Evolutionary conservation across 768 basidiomycete species (phyloP).

Genomic region (Phallus indusiatus): DNA sequence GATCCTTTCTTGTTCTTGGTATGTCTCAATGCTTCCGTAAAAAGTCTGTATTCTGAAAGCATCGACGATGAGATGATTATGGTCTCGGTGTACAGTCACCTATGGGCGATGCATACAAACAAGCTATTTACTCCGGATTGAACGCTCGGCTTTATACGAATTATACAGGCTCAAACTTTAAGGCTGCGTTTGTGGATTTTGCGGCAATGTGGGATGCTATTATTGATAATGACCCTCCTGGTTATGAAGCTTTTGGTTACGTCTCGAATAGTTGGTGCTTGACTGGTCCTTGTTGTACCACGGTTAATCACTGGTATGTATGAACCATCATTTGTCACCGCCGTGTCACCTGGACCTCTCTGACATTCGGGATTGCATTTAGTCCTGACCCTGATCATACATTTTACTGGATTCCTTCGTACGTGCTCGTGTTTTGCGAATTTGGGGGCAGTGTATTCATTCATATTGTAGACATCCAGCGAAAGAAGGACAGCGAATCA

Average conservation of each 20-base stretch:
- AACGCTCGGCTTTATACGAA: conserved; percentile 19
- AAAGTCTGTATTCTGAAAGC: neutral
- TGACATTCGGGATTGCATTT: no score
- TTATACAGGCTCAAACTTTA: conserved; percentile 20
- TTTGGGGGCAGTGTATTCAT: neutral
- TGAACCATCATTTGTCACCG: neutral
- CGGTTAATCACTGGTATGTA: neutral
- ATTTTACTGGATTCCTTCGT: conserved; percentile 48
- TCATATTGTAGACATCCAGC: conserved; percentile 34
- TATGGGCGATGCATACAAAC: conserved; percentile 38
- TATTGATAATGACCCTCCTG: conserved; percentile 26
- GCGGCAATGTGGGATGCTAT: conserved; percentile 43
- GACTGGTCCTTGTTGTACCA: conserved; percentile 13
- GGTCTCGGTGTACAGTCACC: conserved; percentile 34
- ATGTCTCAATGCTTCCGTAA: neutral
- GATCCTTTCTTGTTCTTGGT: conserved; percentile 37
- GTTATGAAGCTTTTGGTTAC: conserved; percentile 41
- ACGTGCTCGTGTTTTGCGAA: conserved; percentile 10
- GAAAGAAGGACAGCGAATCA: conserved; percentile 38
- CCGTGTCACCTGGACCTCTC: neutral
- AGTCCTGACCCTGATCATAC: conserved; percentile 29
- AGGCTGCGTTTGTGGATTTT: conserved; percentile 39
- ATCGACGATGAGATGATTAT: conserved; percentile 26
- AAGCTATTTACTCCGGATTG: conserved; percentile 35
- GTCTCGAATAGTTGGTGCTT: conserved; percentile 29